Conservation (phyloP, 345 rosid species). For the Anacardium occidentale region DNA sequence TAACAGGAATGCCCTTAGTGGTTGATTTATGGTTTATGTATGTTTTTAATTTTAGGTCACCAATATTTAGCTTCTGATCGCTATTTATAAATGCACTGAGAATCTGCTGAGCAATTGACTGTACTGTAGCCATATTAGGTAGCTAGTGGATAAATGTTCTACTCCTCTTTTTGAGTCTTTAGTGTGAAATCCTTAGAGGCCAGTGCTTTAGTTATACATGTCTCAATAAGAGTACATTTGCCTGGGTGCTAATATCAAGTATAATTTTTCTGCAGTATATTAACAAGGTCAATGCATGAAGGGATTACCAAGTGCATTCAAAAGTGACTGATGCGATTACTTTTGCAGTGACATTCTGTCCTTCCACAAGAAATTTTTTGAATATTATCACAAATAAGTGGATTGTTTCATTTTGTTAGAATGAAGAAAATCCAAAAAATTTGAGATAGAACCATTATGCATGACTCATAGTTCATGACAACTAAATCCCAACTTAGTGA, state of each 20-base stretch:
- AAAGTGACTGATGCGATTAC: conserved; percentile 37
- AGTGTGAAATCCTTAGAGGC: conserved; percentile 16
- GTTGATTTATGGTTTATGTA: too few species aligned
- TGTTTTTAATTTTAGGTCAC: too few species aligned
- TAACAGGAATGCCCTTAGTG: too few species aligned
- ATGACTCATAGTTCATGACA: conserved; percentile 27
- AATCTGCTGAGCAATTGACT: background rate
- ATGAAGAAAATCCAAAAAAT: conserved; percentile 24
- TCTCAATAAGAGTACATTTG: conserved; percentile 36
- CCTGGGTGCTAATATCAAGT: conserved; percentile 39
- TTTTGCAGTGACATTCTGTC: conserved; percentile 35
- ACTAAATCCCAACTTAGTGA: conserved; percentile 21
- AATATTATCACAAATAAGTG: conserved; percentile 28
- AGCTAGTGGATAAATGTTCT: conserved; percentile 3
- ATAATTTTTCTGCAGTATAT: conserved; percentile 44
- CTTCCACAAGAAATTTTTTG: conserved; percentile 34
- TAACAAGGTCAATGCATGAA: conserved; percentile 37
- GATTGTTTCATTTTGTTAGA: conserved; percentile 26
- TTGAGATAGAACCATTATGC: conserved; percentile 23
- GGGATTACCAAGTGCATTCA: conserved; percentile 33
- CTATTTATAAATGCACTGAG: too few species aligned
- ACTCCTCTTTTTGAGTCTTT: conserved; percentile 5
- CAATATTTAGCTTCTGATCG: too few species aligned
- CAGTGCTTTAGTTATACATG: conserved; percentile 31
- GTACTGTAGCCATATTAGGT: background rate